Evolutionary conservation across 2,329 filamentous ascomycete genomes (phyloP).

Genomic region (Aspergillus sp.): DNA sequence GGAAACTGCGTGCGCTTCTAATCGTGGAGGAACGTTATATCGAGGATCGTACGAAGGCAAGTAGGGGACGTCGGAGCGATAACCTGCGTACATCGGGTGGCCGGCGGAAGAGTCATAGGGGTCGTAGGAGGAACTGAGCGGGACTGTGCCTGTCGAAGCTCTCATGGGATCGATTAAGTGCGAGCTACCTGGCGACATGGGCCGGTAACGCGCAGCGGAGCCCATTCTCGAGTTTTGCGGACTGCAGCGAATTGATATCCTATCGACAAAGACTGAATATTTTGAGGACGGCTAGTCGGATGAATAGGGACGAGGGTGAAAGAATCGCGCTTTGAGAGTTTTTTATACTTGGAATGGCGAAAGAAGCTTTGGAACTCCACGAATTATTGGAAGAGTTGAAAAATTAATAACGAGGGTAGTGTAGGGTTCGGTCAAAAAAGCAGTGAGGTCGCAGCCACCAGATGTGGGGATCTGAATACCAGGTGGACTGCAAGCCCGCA

Average conservation of each 20-base stretch:
- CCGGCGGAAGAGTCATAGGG: conserved; percentile 30
- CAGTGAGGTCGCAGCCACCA: not conserved
- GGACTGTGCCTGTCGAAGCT: conserved; percentile 42
- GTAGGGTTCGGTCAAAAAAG: not conserved
- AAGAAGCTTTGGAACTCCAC: conserved; percentile 1
- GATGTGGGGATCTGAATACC: conserved; percentile 3
- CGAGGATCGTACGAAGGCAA: conserved; percentile 29
- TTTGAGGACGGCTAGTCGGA: not conserved
- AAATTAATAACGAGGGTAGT: conserved; percentile 3
- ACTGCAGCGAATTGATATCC: not conserved
- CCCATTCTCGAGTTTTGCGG: conserved; percentile 25
- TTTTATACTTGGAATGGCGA: not conserved
- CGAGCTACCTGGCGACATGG: conserved; percentile 33
- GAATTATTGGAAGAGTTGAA: conserved; percentile 5
- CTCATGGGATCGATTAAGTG: conserved; percentile 39
- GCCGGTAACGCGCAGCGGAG: conserved; percentile 32
- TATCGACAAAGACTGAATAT: not conserved
- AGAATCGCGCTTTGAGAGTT: not conserved
- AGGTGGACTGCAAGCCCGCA: not conserved
- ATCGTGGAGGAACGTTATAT: conserved; percentile 22
- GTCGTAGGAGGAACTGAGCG: conserved; percentile 35
- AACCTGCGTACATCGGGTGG: conserved; percentile 31
- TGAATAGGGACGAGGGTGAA: not conserved
- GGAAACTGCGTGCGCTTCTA: conserved; percentile 36
- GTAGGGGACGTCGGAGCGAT: conserved; percentile 33